These are phyloP conservation scores for Scytalidium lignicola DNA, from an alignment of 2,329 filamentous ascomycete species.

Conservation along the genomic window DNA sequence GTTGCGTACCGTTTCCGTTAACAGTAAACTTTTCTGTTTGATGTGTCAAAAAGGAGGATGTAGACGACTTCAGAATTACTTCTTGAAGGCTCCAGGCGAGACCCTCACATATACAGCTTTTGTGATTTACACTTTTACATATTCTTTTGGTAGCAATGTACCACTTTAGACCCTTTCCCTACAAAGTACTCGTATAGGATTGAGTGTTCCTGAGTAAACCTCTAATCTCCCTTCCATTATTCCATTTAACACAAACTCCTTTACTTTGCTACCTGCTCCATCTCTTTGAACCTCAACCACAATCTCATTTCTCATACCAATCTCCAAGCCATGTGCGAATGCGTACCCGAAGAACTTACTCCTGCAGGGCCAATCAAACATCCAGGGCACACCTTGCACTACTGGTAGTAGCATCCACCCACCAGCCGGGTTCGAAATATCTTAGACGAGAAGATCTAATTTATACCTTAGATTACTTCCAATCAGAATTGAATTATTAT, in stretches of 20 bases:
- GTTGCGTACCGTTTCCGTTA: background rate
- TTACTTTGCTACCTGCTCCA: conserved; percentile 8
- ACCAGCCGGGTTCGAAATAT: background rate
- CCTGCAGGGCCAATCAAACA: no score
- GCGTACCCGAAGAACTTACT: conserved; percentile 31
- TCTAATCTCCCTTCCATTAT: conserved; percentile 20
- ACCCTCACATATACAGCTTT: background rate
- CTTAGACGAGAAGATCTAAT: no score
- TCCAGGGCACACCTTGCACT: no score
- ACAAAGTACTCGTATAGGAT: background rate
- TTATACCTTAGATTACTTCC: no score
- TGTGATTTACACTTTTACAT: background rate
- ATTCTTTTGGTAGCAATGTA: background rate
- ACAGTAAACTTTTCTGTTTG: background rate
- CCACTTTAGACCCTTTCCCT: background rate
- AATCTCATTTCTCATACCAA: conserved; percentile 39
- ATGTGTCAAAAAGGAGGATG: background rate
- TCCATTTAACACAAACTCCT: conserved; percentile 16
- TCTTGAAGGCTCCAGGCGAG: background rate
- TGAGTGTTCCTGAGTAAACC: conserved; percentile 2
- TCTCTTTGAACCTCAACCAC: conserved; percentile 14
- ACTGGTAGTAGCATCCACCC: background rate
- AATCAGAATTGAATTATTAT: no score
- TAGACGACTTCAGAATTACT: background rate
- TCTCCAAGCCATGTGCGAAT: conserved; percentile 63